Evolutionary conservation across 108 stramenopile genomes (phyloP), one percentile per base, ranked within the genome.

Genomic region (Skeletonema costatum): DNA sequence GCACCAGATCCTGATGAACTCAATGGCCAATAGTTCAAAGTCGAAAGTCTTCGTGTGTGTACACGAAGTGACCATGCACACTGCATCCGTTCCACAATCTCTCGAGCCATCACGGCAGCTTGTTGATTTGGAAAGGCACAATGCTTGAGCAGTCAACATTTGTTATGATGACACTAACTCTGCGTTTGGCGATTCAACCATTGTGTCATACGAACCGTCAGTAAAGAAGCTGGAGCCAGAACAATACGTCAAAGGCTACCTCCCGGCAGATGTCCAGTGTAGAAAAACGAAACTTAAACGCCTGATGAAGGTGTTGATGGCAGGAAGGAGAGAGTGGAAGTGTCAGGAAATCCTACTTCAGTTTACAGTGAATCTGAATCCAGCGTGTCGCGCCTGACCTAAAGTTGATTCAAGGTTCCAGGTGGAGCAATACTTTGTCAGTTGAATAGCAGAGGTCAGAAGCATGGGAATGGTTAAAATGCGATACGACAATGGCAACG

Each of bases 371-470:
- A 32, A 19, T 39, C n/a, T 21, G 21, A 32, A 19, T 39, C n/a
- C 13, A 59, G n/a, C 36, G 32, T 7, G 0, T 59, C 3, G n/a
- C 59, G 4, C 35, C 59, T 32, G 66, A 58, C n/a, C 32, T 48
- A 8, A 66, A 32, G 59, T 60, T 38, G 17, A 64, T 78, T n/a
- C 5, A 78, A 73, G 60, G 70, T 73, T 16, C 78, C 78, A 1
- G 78, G 78, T 29, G 71, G 78, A 16, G 78, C n/a, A 78, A 72
- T 78, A 78, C 25, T 21, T 61, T 48, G 78, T 6, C 64, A 64
- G 10, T 21, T 72, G 32, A 78, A 78, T 72, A 41, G 12, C 32
- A 32, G 64, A 36, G 71, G 73, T 21, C 61, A 59, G 21, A 29
- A 64, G 16, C 51, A 78, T 16, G 85, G 85, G 67, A 36, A 60